These are phyloP conservation scores for Fusarium siculi DNA, from an alignment of 2,329 filamentous ascomycete species.

Conservation along the genomic window DNA sequence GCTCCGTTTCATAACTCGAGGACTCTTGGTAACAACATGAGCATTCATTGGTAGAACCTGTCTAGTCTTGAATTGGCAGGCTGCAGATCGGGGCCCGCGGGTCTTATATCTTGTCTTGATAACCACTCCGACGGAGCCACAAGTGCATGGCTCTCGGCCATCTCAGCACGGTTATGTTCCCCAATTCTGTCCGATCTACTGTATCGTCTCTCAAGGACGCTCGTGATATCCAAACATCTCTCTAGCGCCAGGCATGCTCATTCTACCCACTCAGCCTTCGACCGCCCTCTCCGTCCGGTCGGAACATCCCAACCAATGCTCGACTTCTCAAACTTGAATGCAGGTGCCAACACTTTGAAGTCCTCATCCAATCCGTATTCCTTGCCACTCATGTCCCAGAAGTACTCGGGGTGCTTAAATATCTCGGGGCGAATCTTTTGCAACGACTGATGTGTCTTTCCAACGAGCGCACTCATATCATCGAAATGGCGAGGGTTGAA, in stretches of 20 bases:
- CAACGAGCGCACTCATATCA: neutral
- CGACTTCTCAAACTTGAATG: slow-evolving; percentile 1
- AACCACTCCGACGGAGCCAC: neutral
- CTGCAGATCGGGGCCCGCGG: neutral
- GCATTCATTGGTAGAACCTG: neutral
- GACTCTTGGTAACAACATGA: neutral
- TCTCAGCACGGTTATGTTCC: neutral
- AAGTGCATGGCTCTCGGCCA: neutral
- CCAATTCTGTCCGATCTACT: neutral
- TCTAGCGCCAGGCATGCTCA: neutral
- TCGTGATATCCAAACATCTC: too few species aligned
- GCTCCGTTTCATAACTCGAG: neutral
- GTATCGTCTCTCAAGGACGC: too few species aligned
- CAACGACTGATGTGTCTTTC: neutral
- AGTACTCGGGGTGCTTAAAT: neutral
- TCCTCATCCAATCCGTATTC: neutral
- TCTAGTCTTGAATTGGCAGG: neutral
- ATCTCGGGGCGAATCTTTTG: neutral
- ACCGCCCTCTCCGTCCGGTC: neutral
- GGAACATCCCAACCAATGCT: neutral
- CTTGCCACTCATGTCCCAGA: slow-evolving; percentile 1
- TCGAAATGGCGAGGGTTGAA: neutral
- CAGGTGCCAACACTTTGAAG: neutral
- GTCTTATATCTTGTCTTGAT: neutral
- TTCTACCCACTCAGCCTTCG: neutral